phyloP scores from a whole-genome alignment of 2,329 filamentous ascomycete species.

The Metarhizium brunneum region DNA sequence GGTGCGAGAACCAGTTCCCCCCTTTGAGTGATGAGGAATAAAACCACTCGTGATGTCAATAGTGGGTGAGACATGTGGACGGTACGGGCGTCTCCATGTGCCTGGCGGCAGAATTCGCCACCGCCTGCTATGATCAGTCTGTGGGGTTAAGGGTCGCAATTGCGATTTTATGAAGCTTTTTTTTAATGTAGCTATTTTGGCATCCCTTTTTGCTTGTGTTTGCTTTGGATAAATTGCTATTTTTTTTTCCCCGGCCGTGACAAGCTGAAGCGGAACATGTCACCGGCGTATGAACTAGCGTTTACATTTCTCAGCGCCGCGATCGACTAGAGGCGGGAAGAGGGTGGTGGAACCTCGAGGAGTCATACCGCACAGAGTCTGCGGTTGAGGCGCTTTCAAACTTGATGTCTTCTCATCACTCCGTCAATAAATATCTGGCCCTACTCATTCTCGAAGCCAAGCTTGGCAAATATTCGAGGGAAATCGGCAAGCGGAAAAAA shows the following conservation, averaged over 20 bases:
- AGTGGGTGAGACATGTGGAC: not conserved
- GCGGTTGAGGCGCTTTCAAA: not conserved
- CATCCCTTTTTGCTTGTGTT: not conserved
- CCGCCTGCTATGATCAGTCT: slow-evolving; percentile 2
- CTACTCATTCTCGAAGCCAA: not conserved
- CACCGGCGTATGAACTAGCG: not conserved
- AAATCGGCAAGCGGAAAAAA: too few relatives aligned
- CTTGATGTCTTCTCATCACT: not conserved
- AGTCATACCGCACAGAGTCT: not conserved
- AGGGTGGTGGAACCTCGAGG: not conserved
- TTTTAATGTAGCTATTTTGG: not conserved
- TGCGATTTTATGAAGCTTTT: not conserved
- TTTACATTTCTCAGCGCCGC: not conserved
- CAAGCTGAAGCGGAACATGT: not conserved
- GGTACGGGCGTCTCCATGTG: not conserved
- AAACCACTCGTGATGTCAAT: not conserved
- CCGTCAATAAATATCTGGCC: not conserved
- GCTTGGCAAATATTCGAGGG: too few relatives aligned
- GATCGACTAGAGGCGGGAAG: not conserved
- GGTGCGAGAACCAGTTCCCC: too few relatives aligned
- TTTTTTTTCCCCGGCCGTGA: too few relatives aligned
- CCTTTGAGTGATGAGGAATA: too few relatives aligned
- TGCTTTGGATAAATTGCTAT: too few relatives aligned
- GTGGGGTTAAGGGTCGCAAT: not conserved
- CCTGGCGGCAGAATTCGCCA: slow-evolving; percentile 1